Evolutionary conservation across 2,329 filamentous ascomycete species (phyloP).

Genomic region (Claviceps humidiphila): DNA sequence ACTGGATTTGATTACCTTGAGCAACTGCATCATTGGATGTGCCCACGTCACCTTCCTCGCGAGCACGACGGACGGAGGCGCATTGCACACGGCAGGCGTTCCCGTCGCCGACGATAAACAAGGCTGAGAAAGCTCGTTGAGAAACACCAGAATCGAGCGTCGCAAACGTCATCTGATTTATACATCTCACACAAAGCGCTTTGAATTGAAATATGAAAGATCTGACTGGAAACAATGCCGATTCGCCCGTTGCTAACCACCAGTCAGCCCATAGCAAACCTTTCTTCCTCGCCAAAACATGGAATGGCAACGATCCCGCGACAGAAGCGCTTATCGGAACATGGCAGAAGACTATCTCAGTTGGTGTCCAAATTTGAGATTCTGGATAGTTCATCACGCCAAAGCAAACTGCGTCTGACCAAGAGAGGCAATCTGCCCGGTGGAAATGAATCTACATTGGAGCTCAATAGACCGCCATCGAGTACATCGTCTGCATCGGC

Average conservation of each 20-base stretch:
- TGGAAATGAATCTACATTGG: background rate
- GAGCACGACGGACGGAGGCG: background rate
- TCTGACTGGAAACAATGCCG: background rate
- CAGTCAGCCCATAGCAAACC: background rate
- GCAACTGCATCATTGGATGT: background rate
- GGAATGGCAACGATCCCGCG: background rate
- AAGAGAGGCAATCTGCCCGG: background rate
- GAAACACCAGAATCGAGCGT: background rate
- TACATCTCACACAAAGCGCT: background rate
- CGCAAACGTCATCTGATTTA: background rate
- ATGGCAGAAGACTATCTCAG: constrained; percentile 13
- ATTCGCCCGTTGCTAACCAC: constrained; percentile 1
- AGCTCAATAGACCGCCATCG: constrained; percentile 1
- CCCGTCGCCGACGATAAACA: background rate
- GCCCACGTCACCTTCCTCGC: background rate
- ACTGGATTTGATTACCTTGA: background rate
- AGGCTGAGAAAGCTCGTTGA: background rate
- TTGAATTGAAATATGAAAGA: background rate
- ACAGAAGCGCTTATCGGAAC: background rate
- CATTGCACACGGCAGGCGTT: background rate
- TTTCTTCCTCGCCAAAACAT: background rate
- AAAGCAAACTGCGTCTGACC: background rate
- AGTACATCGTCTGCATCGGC: background rate
- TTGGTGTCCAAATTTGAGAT: constrained; percentile 24
- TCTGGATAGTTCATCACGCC: constrained; percentile 12